Evolutionary conservation across 192 early-diverging fungal species (phyloP), one percentile per base, ranked within the genome.

Genomic region (Podila verticillata): DNA sequence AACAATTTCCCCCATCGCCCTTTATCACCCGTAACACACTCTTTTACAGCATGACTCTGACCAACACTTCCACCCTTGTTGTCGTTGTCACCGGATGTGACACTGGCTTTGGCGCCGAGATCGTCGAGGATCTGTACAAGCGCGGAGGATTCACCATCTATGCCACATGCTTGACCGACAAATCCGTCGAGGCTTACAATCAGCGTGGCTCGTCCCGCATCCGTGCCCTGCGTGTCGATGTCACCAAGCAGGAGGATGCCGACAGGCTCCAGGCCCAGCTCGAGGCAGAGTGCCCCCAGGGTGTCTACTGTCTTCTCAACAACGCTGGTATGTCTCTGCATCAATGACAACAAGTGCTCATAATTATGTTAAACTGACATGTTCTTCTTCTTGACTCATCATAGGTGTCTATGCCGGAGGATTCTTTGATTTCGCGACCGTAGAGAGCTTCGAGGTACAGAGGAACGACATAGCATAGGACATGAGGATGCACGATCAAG

Each of bases 221-320:
- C 22, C 51, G 75, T 1, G 67, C 70, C n/a, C 24, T 80, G 30
- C 75, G 71, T 22, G 64, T 80, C 61, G 75, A 80, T 72, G 75
- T 80, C 51, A 80, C 69, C 49, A 80, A 80, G 7, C 75, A 80
- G 61, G 61, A 63, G 29, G 75, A 80, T 22, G 60, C 71, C 56
- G 63, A 80, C 44, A 69, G 65, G 7, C 70, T 80, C 29, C 75
- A 69, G 28, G 70, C 68, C 2, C 68, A 80, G 32, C 22, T 80
- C 30, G 75, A 80, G 65, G 70, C 48, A 0, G 75, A 80, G 15
- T 80, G 75, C 28, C 75, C 75, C 7, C 75, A 80, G 48, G 75
- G 75, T 28, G 75, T 80, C 59, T 80, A 72, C 47, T 71, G 69
- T 71, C 58, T 80, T 65, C 48, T 80, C 22, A 80, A 80, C 65